phyloP scores from a whole-genome alignment of 179 eudicot genomes.

The Camellia oleifera region DNA sequence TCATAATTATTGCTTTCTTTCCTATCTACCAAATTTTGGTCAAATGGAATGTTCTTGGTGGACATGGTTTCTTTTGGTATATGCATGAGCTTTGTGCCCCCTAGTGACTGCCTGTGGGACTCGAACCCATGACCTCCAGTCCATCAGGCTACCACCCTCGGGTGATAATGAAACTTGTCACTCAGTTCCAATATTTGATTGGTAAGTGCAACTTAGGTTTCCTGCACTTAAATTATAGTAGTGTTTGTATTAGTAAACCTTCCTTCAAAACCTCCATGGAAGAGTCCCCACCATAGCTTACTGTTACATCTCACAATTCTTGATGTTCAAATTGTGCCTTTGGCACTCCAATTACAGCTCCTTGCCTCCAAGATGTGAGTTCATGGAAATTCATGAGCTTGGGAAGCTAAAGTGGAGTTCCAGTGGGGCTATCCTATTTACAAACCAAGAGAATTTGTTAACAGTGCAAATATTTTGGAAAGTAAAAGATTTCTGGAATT shows the following conservation, averaged over 20 bases:
- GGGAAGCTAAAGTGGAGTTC: constrained; percentile 6
- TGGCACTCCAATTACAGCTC: background rate
- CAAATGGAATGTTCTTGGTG: constrained; percentile 4
- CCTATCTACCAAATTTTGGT: background rate
- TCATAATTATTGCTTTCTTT: background rate
- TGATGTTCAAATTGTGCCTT: background rate
- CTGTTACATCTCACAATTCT: background rate
- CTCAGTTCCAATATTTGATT: too few relatives aligned
- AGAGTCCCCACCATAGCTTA: too few relatives aligned
- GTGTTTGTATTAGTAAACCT: too few relatives aligned
- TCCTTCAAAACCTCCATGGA: too few relatives aligned
- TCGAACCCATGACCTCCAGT: too few relatives aligned
- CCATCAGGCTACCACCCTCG: too few relatives aligned
- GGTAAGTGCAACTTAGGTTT: too few relatives aligned
- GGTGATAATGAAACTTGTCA: too few relatives aligned
- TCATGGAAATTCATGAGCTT: constrained; percentile 5
- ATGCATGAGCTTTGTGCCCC: too few relatives aligned
- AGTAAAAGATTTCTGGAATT: background rate
- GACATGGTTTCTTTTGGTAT: background rate
- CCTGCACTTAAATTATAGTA: too few relatives aligned
- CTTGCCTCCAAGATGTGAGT: constrained; percentile 3
- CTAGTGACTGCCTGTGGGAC: too few relatives aligned
- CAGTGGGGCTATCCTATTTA: background rate
- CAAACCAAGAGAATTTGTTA: background rate
- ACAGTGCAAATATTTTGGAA: background rate